phyloP scores from a whole-genome alignment of 768 basidiomycete genomes.

The Naematelia aurantialba region DNA sequence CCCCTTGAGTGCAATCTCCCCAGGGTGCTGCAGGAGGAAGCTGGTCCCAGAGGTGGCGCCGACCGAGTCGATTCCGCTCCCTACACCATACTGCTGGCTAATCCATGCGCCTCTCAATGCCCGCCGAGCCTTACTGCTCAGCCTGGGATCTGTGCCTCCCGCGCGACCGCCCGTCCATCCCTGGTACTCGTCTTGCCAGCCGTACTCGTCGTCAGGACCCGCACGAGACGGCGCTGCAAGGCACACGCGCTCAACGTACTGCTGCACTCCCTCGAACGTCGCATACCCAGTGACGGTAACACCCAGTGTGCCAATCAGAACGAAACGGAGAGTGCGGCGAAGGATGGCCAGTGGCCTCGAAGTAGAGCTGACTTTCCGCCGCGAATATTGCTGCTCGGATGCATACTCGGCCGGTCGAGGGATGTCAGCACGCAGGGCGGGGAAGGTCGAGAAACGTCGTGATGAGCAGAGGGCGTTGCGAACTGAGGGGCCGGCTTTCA shows the following conservation, averaged over 20 bases:
- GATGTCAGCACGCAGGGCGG: background rate
- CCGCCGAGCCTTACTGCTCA: constrained; percentile 43
- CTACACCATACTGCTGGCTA: constrained; percentile 41
- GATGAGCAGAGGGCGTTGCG: background rate
- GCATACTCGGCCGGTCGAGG: background rate
- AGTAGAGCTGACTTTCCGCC: background rate
- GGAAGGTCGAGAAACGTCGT: background rate
- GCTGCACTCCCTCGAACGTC: constrained; percentile 28
- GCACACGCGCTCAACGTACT: constrained; percentile 28
- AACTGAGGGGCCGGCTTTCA: background rate
- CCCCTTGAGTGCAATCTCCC: constrained; percentile 20
- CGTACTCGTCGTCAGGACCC: constrained; percentile 25
- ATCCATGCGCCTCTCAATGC: constrained; percentile 46
- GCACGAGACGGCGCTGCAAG: constrained; percentile 26
- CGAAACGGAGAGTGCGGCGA: background rate
- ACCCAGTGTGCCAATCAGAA: constrained; percentile 2
- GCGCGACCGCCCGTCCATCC: constrained; percentile 41
- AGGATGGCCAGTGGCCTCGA: background rate
- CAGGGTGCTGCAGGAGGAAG: constrained; percentile 20
- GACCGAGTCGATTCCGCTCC: constrained; percentile 22
- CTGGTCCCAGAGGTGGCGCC: constrained; percentile 17
- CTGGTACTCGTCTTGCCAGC: constrained; percentile 40
- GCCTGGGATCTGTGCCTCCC: constrained; percentile 40
- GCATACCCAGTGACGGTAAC: constrained; percentile 12
- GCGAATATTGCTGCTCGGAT: background rate